Evolutionary conservation across 208 protist species (phyloP), one percentile per base, ranked within the genome.

Genomic region (Entamoeba invadens): DNA sequence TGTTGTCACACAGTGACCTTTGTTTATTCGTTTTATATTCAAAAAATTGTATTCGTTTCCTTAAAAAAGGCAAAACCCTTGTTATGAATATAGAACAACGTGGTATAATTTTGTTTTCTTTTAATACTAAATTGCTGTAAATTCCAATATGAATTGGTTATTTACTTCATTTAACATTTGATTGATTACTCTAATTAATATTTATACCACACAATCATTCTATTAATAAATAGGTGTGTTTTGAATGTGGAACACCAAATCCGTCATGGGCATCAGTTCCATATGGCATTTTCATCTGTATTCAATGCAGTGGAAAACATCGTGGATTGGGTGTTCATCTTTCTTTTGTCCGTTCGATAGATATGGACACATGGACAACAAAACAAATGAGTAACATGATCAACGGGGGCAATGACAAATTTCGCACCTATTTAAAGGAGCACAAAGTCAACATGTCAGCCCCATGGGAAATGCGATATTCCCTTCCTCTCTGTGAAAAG

Each of bases 361-460:
- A 95, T 94, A 97, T 98, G 95, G 98, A 99, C 93, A 95, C 94
- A 91, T 98, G 97, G 97, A 97, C 97, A n/a, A 96, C 96, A 46
- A 93, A 96, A n/a, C 93, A 93, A 92, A 47, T 95, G 3, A 68
- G 50, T 25, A 68, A 68, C 25, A 68, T 68, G 50, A 68, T 68
- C 25, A 68, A 68, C 25, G 50, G 50, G 25, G 50, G 50, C 14
- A 68, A 68, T 68, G 50, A 68, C 2, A 68, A 68, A 2, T 68
- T 68, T 2, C 14, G 1, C 18, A 25, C 50, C 14, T 68, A 68
- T 25, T 68, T 68, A 68, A 68, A 68, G 1, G 0, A 12, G 25
- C 25, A 25, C 25, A 68, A 68, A 68, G 1, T 68, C 14, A 68
- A 68, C 50, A 68, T 68, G 50, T 31, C 14, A 1, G 50, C 50